Base-by-base conservation (phyloP, 331 rosid species). In the Acacia pycnantha region DNA sequence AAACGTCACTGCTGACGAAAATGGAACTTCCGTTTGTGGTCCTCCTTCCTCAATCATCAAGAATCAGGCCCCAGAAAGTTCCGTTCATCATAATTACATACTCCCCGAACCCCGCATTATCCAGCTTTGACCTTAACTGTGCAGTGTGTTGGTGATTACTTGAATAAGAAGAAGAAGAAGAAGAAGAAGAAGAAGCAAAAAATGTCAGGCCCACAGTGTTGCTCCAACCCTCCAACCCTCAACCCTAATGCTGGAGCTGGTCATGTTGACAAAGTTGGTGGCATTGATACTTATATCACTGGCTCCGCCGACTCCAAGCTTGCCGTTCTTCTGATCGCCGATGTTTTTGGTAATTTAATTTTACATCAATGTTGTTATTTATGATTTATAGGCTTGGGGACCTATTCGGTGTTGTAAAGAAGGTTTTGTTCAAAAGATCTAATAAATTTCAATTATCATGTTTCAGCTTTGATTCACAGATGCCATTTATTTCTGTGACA, bases 161-260 rank as follows among this genome's bases (percentile, higher is more conserved):
- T 26, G 37, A 70, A 5, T 44, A 33, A 44, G 37, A 43, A 44
- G 31, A 11, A 35, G 40, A 33, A 47, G 33, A 31, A 31, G 4
- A 3, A 43, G 11, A 33, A 33, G 37, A n/a, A n/a, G n/a, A 6
- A 43, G 11, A 33, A 33, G 37, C 37, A 33, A 1, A 3, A 29
- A 14, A 70, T 70, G 76, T 70, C 76, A 24, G 76, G 97, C 2
- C 71, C 92, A 2, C 67, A 88, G 48, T 95, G 98, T 79, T 87
- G 94, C 79, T 84, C 97, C 37, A 91, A 93, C 80, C 92, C 98
- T 33, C 97, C 97, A 16, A 77, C 75, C 8, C 85, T 89, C 68
- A 80, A 91, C 56, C 88, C 93, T 0, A 84, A 0, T 47, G 46
- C 77, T 5, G 98, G 98, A 67, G 67, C 26, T 37, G 97, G 97